Percentiles rank a stretch among this genome's conserved stretches.
These are phyloP conservation scores for Conticribra weissflogii DNA, from an alignment of 108 stramenopile species.

Conservation along the genomic window DNA sequence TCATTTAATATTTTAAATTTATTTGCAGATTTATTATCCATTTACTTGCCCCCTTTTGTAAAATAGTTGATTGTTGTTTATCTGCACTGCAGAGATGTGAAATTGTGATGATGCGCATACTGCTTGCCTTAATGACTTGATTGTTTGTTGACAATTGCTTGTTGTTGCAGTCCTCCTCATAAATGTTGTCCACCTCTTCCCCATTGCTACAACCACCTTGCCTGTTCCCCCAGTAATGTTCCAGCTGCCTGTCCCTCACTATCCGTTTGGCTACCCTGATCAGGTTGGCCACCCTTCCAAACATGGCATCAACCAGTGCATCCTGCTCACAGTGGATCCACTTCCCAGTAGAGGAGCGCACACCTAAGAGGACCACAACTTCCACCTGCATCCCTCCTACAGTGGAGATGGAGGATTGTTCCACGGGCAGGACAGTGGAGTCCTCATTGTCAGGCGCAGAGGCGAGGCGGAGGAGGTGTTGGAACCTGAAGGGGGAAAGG, in stretches of 20 bases:
- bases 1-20: no score
- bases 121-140: conserved; percentile 85
- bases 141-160: conserved; percentile 60
- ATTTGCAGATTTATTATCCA: no score
- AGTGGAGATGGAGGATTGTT: conserved; percentile 60
- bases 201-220: no score
- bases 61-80: no score
- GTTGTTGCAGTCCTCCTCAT: conserved; percentile 16
- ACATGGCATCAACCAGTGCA: conserved; percentile 73
- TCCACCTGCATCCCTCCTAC: conserved; percentile 3
- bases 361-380: conserved; percentile 10
- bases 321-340: conserved; percentile 77
- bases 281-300: conserved; percentile 78
- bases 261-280: conserved; percentile 70
- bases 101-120: conserved; percentile 91
- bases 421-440: conserved; percentile 49
- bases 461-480: conserved; percentile 63
- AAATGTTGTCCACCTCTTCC: conserved; percentile 2
- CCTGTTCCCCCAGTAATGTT: not conserved
- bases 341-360: conserved; percentile 57
- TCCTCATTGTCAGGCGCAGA: conserved; percentile 46
- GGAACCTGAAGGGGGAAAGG: conserved; percentile 65
- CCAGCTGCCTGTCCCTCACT: conserved; percentile 49
- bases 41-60: no score
- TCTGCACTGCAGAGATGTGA: no score